These are phyloP conservation scores for Protomyces macrosporus DNA, from an alignment of 1,139 yeast species.

Conservation along the genomic window DNA sequence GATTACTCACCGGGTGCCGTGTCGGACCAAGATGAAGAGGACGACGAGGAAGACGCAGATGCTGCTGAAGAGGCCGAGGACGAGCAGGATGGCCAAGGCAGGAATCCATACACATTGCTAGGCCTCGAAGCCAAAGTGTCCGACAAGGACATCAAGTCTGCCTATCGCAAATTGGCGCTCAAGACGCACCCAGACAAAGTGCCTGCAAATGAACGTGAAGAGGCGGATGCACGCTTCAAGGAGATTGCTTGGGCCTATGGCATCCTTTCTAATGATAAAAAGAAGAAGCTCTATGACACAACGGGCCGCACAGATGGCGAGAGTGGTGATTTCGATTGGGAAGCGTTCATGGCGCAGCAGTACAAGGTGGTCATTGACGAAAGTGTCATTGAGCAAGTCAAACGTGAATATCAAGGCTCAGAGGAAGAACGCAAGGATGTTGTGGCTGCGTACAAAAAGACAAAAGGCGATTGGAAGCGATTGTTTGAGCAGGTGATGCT, in stretches of 20 bases:
- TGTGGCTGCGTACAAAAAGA: slow-evolving; percentile 51
- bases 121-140: slow-evolving; percentile 42
- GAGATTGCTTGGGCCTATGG: slow-evolving; percentile 71
- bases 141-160: slow-evolving; percentile 57
- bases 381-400: slow-evolving; percentile 71
- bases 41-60: slow-evolving; percentile 4
- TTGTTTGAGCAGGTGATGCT: slow-evolving; percentile 75
- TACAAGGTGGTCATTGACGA: slow-evolving; percentile 51
- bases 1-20: slow-evolving; percentile 2
- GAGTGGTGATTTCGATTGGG: slow-evolving; percentile 52
- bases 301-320: slow-evolving; percentile 59
- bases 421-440: slow-evolving; percentile 66
- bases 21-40: slow-evolving; percentile 1
- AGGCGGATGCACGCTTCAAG: slow-evolving; percentile 53
- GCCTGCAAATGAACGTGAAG: slow-evolving; percentile 42
- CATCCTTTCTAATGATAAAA: slow-evolving; percentile 55
- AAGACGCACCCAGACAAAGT: slow-evolving; percentile 75
- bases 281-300: slow-evolving; percentile 56
- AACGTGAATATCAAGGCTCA: slow-evolving; percentile 54
- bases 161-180: slow-evolving; percentile 67
- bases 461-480: slow-evolving; percentile 63
- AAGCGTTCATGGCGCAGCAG: slow-evolving; percentile 56
- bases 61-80: slow-evolving; percentile 6
- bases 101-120: slow-evolving; percentile 64
- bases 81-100: slow-evolving; percentile 21